A percentile compares a stretch with the other conserved stretches of the same genome.
Evolutionary conservation across 129 eudicot genomes (phyloP).

Genomic region (Saussurea involucrata): DNA sequence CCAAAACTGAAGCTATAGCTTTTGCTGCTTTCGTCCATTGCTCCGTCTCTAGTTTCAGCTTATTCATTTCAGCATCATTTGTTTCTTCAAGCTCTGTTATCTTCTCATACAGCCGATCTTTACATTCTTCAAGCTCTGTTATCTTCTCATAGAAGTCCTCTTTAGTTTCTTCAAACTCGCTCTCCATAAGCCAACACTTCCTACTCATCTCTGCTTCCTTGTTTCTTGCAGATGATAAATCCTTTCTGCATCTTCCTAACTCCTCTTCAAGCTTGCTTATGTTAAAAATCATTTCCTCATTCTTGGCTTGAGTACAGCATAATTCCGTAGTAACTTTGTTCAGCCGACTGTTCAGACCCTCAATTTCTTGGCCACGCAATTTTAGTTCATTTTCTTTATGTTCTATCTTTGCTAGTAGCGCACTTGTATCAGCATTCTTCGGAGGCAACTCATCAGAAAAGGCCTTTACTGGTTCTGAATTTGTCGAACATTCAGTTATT

Average conservation of each 20-base stretch:
- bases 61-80: slow-evolving; percentile 52
- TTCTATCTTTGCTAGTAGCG: slow-evolving; percentile 13
- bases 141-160: slow-evolving; percentile 37
- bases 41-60: slow-evolving; percentile 50
- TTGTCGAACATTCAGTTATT: background rate
- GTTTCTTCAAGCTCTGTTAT: slow-evolving; percentile 39
- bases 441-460: background rate
- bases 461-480: slow-evolving; percentile 4
- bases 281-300: slow-evolving; percentile 9
- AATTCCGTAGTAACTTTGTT: slow-evolving; percentile 15
- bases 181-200: slow-evolving; percentile 25
- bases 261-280: slow-evolving; percentile 24
- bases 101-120: slow-evolving; percentile 35
- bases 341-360: slow-evolving; percentile 15
- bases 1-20: slow-evolving; percentile 61
- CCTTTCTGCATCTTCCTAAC: slow-evolving; percentile 17
- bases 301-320: slow-evolving; percentile 6
- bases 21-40: slow-evolving; percentile 94
- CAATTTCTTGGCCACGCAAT: slow-evolving; percentile 15
- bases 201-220: slow-evolving; percentile 40
- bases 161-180: slow-evolving; percentile 45
- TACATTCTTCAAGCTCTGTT: slow-evolving; percentile 46
- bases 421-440: slow-evolving; percentile 9
- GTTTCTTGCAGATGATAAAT: slow-evolving; percentile 18
- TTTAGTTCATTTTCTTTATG: slow-evolving; percentile 19